Percentiles rank a stretch among this genome's conserved stretches.
Evolutionary conservation across 2,329 filamentous ascomycete species (phyloP).

Genomic region (Cryphonectria nitschkei): DNA sequence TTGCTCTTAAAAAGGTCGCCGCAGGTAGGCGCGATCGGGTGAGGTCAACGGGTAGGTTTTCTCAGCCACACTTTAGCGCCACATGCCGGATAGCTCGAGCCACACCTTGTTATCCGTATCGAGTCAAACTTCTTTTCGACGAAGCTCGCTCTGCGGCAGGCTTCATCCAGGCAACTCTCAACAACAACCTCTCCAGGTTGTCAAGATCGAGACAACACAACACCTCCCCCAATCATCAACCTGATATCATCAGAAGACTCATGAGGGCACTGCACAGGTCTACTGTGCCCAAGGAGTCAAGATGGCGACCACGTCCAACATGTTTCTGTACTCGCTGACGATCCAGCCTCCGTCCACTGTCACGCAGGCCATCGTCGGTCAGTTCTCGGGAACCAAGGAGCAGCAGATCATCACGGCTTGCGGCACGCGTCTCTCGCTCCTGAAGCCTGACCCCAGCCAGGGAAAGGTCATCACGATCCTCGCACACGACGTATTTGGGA

Average conservation of each 20-base stretch:
- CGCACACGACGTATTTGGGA: conserved; percentile 94
- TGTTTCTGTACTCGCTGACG: conserved; percentile 98
- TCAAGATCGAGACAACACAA: conserved; percentile 10
- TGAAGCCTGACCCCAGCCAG: conserved; percentile 82
- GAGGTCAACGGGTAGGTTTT: conserved; percentile 10
- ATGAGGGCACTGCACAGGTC: conserved; percentile 51
- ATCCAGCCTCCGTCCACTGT: conserved; percentile 90
- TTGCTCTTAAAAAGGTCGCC: conserved; percentile 1
- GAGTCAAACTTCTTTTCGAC: conserved; percentile 13
- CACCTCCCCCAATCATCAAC: not conserved
- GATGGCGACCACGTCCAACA: conserved; percentile 98
- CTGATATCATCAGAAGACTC: conserved; percentile 20
- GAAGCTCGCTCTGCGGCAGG: not conserved
- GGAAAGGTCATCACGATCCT: conserved; percentile 85
- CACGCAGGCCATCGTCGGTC: conserved; percentile 87
- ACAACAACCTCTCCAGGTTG: conserved; percentile 16
- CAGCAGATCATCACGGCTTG: conserved; percentile 96
- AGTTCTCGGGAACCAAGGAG: conserved; percentile 95
- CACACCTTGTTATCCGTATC: conserved; percentile 4
- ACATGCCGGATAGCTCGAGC: conserved; percentile 11
- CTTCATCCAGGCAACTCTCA: conserved; percentile 6
- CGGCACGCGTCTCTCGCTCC: conserved; percentile 84
- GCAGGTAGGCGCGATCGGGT: not conserved
- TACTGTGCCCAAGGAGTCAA: conserved; percentile 51
- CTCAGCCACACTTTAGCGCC: conserved; percentile 14